These are phyloP conservation scores for Dalbergia oliveri DNA, from an alignment of 306 rosid species.

Conservation along the genomic window DNA sequence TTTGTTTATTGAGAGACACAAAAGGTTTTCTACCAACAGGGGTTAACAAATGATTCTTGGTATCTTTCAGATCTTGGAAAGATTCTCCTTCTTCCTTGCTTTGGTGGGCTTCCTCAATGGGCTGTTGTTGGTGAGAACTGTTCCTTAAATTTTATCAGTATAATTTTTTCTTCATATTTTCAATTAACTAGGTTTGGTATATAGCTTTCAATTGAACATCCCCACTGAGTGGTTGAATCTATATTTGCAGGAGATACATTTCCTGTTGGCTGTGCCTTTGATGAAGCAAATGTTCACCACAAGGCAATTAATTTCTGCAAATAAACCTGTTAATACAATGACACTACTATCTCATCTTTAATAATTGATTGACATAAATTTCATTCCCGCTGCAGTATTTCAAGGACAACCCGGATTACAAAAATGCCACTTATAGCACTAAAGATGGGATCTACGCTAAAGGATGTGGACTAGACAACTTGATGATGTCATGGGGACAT, in stretches of 20 bases:
- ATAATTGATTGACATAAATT: not conserved
- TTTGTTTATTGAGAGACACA: not conserved
- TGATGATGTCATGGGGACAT: slow-evolving; percentile 63
- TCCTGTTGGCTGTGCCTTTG: slow-evolving; percentile 46
- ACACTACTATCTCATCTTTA: not conserved
- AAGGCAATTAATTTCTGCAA: slow-evolving; percentile 17
- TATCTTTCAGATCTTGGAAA: slow-evolving; percentile 59
- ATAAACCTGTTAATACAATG: not conserved
- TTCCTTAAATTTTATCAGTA: not conserved
- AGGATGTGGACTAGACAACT: slow-evolving; percentile 56
- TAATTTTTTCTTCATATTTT: not conserved
- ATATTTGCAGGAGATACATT: slow-evolving; percentile 42
- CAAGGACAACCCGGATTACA: slow-evolving; percentile 54
- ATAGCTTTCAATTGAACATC: not conserved
- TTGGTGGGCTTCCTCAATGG: slow-evolving; percentile 64
- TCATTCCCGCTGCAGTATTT: slow-evolving; percentile 40
- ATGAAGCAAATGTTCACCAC: slow-evolving; percentile 30
- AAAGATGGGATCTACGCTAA: slow-evolving; percentile 53
- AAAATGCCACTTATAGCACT: slow-evolving; percentile 39
- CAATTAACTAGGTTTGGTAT: not conserved
- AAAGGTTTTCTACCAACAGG: not conserved
- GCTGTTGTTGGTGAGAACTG: slow-evolving; percentile 59
- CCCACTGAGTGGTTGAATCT: not conserved
- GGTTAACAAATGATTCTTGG: slow-evolving; percentile 7
- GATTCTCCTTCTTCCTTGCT: slow-evolving; percentile 50